Conservation (phyloP, 306 rosid genomes). For the Pyrus bretschneideri region DNA sequence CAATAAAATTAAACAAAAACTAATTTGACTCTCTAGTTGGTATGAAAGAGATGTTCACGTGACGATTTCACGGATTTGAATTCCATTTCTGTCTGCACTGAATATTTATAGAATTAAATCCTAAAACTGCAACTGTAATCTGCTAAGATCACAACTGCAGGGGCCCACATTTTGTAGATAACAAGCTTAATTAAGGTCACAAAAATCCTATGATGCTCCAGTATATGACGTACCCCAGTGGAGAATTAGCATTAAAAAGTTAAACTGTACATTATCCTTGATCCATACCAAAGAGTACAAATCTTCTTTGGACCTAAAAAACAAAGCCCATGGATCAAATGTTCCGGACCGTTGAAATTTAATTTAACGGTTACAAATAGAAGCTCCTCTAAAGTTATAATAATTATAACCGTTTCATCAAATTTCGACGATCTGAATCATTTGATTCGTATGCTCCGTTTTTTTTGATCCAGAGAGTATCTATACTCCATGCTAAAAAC, state of each 20-base stretch:
- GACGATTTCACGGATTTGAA: neutral
- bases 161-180: neutral
- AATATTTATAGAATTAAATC: neutral
- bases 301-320: no score
- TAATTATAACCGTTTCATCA: no score
- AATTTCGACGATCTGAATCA: no score
- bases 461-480: no score
- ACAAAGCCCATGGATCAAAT: accelerated
- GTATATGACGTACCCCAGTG: no score
- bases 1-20: neutral
- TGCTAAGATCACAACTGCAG: neutral
- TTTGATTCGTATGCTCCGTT: accelerated
- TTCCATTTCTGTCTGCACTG: neutral
- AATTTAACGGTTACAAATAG: accelerated
- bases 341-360: no score
- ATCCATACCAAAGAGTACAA: no score
- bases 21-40: neutral
- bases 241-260: no score
- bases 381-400: accelerated
- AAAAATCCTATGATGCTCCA: neutral
- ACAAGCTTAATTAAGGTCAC: neutral
- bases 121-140: neutral
- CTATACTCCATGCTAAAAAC: neutral
- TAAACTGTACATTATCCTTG: no score
- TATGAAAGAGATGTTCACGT: neutral